A percentile compares a stretch with the other conserved stretches of the same genome.
Evolutionary conservation across 2,329 filamentous ascomycete species (phyloP).

Genomic region (Akanthomyces muscarius): DNA sequence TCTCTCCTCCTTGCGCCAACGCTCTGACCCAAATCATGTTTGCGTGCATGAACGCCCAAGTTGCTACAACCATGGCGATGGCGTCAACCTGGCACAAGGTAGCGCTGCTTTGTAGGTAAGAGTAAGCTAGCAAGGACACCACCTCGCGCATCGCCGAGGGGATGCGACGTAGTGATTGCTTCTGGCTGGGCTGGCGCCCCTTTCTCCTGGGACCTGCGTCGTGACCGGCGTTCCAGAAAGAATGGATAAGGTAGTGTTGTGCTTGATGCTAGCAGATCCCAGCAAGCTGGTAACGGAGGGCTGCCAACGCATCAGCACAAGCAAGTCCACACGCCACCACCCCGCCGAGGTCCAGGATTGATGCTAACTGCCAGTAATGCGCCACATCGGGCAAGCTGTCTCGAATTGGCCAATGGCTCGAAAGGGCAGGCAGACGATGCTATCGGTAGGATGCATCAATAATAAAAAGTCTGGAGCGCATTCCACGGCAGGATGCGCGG

Average conservation of each 20-base stretch:
- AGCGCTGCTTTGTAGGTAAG: neutral
- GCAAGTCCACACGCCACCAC: neutral
- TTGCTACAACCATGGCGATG: neutral
- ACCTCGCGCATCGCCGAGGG: slow-evolving; percentile 4
- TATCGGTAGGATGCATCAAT: neutral
- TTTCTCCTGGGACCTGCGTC: slow-evolving; percentile 12
- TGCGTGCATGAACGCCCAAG: neutral
- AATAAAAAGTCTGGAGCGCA: neutral
- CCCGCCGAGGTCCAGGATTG: neutral
- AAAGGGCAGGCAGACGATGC: neutral
- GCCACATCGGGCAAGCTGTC: slow-evolving; percentile 7
- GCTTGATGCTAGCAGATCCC: slow-evolving; percentile 1
- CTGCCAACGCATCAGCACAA: slow-evolving; percentile 10
- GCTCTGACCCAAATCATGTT: slow-evolving; percentile 8
- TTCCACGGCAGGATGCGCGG: neutral
- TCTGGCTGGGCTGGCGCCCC: neutral
- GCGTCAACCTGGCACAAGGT: neutral
- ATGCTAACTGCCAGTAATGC: neutral
- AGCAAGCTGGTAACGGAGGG: slow-evolving; percentile 6
- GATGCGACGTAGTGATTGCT: neutral
- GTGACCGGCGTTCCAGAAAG: slow-evolving; percentile 9
- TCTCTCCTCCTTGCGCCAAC: slow-evolving; percentile 1
- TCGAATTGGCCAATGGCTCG: slow-evolving; percentile 7
- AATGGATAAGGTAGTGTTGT: neutral
- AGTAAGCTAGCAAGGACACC: neutral